Evolutionary conservation across 139 green algal genomes (phyloP), one percentile per base, ranked within the genome.

Genomic region (Micromonas commoda): DNA sequence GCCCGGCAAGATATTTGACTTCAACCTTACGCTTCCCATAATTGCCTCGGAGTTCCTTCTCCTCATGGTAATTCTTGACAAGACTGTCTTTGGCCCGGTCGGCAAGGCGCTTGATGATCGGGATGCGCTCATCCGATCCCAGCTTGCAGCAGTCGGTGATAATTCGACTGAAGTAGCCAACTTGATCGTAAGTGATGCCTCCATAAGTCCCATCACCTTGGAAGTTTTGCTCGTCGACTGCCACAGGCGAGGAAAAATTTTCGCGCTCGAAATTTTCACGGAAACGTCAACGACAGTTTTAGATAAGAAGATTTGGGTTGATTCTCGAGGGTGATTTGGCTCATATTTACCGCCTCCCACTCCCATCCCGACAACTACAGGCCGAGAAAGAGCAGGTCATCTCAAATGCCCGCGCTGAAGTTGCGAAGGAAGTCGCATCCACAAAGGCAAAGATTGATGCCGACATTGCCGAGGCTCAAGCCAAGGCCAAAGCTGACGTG

Each of bases 1-100:
- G 54, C 76, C 85, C 35, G 85, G 85, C 19, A 86, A 86, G 71
- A 71, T 89, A 13, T 89, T 89, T 69, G 85, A 89, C 78, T 89
- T 89, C 81, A 86, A 89, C 81, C 57, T 88, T 3, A 89, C 85
- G 1, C 69, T 88, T 20, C 85, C 85, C 31, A 84, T 88, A 53
- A 89, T 89, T 53, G 76, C 53, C 24, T 65, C 69, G 2, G 57
- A 89, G 76, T 89, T 88, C 70, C 57, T 89, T 26, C 28, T 84
- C 23, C 71, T 89, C 37, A 89, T 89, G 85, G 65, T 85, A 64
- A 76, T 82, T 52, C 77, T 89, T 6, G 85, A 89, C 84, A 88
- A 85, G 31, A 74, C 87, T 21, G 32, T 71, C 24, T 88, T 89
- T 78, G 82, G 79, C 39, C 85, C 85, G 26, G 83, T 89, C 3